Conservation (phyloP, 2,329 filamentous ascomycete genomes). For the Sclerotinia spermophila region DNA sequence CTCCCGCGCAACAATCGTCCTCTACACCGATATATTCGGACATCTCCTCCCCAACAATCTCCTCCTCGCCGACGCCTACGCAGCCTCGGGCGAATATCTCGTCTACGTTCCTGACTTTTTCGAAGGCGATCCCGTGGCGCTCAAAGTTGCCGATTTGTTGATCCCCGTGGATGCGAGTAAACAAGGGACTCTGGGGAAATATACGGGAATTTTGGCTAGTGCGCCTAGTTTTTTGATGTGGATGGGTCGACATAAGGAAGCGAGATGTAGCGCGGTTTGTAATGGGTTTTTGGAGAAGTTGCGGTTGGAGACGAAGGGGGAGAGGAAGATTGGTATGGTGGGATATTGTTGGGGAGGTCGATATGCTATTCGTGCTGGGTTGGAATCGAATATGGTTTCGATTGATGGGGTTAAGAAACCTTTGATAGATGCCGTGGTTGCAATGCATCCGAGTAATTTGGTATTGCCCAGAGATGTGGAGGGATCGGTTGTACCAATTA, state of each 20-base stretch:
- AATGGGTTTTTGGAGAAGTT: slow-evolving; percentile 24
- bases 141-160: slow-evolving; percentile 38
- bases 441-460: slow-evolving; percentile 38
- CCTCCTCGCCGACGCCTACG: slow-evolving; percentile 37
- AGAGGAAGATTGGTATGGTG: slow-evolving; percentile 38
- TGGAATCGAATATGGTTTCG: slow-evolving; percentile 38
- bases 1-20: slow-evolving; percentile 34
- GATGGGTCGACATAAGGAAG: slow-evolving; percentile 38
- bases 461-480: slow-evolving; percentile 39
- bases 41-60: slow-evolving; percentile 36
- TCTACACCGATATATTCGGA: slow-evolving; percentile 37
- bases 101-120: slow-evolving; percentile 38
- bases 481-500: slow-evolving; percentile 34
- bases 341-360: slow-evolving; percentile 41
- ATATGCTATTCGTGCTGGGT: slow-evolving; percentile 37
- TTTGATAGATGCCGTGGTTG: neutral
- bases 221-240: slow-evolving; percentile 37
- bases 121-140: slow-evolving; percentile 35
- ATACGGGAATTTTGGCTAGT: slow-evolving; percentile 40
- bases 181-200: slow-evolving; percentile 39
- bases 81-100: slow-evolving; percentile 35
- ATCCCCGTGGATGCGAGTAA: slow-evolving; percentile 39
- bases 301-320: neutral
- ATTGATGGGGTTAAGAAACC: slow-evolving; percentile 32
- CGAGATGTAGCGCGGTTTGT: slow-evolving; percentile 37